Base-by-base conservation (phyloP, 108 stramenopile genomes). In the Nannochloropsis gaditana region DNA sequence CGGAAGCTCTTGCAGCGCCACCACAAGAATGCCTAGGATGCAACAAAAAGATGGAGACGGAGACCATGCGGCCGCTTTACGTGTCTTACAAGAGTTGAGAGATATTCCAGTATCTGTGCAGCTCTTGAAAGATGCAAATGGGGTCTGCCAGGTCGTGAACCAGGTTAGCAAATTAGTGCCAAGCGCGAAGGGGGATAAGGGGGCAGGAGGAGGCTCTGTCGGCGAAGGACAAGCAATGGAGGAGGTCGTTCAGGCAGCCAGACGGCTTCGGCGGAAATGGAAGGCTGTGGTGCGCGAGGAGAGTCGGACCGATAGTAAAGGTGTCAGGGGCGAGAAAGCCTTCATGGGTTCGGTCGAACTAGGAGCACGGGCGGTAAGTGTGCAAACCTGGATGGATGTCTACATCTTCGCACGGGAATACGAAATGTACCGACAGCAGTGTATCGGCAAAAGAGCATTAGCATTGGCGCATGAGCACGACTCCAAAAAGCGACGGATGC, bases 401-500 rank as follows among this genome's bases (percentile, higher is more conserved):
- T 73, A 73, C 59, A 73, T 73, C 4, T 73, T 73, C 59, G 15
- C 59, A n/a, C 59, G 15, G 19, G 59, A 73, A n/a, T 73, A 73
- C 59, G 59, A 73, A 73, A 73, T n/a, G n/a, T 2, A 73, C 6
- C 59, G 59, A 6, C 15, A 3, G n/a, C 19, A 6, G 59, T 73
- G 59, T 15, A 73, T 73, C n/a, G 59, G 59, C 3, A 73, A 73
- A n/a, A 15, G 59, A 6, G 59, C 59, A 6, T 6, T 73, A n/a
- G 59, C 59, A 15, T 73, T 73, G 59, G 59, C 59, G 6, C 19
- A 73, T n/a, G 59, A 73, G 19, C 59, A 73, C 6, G 59, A 73
- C 19, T 73, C 59, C 19, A 73, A 73, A n/a, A 73, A 73, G 59
- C 59, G 59, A n/a, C 59, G 59, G 59, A 73, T n/a, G 59, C 15